These are phyloP conservation scores for Exophiala calicioides DNA, from an alignment of 2,329 filamentous ascomycete genomes.

Conservation along the genomic window DNA sequence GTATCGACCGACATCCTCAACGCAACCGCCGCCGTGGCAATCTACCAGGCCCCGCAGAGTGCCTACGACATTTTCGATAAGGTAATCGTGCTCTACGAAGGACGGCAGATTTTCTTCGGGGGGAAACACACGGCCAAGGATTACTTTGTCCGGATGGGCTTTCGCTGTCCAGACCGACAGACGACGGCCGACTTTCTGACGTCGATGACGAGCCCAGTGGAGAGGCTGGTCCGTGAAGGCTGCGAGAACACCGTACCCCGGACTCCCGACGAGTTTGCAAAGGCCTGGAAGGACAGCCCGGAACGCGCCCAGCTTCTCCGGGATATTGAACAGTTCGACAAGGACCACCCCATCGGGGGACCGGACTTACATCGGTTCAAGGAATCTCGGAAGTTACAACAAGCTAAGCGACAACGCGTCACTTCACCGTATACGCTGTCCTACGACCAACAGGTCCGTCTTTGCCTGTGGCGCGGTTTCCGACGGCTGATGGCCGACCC, in stretches of 20 bases:
- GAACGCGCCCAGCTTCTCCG: slow-evolving; percentile 45
- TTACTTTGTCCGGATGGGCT: slow-evolving; percentile 69
- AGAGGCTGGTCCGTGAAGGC: slow-evolving; percentile 67
- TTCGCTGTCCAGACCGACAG: slow-evolving; percentile 59
- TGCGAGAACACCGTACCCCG: slow-evolving; percentile 68
- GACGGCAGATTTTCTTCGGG: slow-evolving; percentile 68
- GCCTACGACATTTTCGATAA: slow-evolving; percentile 78
- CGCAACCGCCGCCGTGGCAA: slow-evolving; percentile 66
- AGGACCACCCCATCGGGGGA: slow-evolving; percentile 46
- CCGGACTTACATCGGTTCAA: slow-evolving; percentile 43
- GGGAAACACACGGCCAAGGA: slow-evolving; percentile 60
- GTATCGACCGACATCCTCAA: slow-evolving; percentile 52
- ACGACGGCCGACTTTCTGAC: slow-evolving; percentile 80
- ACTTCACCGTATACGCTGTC: slow-evolving; percentile 59
- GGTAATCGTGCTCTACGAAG: slow-evolving; percentile 73
- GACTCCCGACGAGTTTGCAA: slow-evolving; percentile 67
- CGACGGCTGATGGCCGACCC: slow-evolving; percentile 68
- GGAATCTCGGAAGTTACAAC: slow-evolving; percentile 45
- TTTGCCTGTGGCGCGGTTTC: slow-evolving; percentile 62
- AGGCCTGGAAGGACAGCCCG: slow-evolving; percentile 62
- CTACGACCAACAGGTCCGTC: slow-evolving; percentile 57
- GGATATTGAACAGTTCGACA: slow-evolving; percentile 49
- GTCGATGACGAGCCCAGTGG: slow-evolving; percentile 70
- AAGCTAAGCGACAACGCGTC: slow-evolving; percentile 48
- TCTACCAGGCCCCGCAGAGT: slow-evolving; percentile 71